Evolutionary conservation across 2,329 filamentous ascomycete species (phyloP).

Genomic region (Fusarium tanahbumbuense): DNA sequence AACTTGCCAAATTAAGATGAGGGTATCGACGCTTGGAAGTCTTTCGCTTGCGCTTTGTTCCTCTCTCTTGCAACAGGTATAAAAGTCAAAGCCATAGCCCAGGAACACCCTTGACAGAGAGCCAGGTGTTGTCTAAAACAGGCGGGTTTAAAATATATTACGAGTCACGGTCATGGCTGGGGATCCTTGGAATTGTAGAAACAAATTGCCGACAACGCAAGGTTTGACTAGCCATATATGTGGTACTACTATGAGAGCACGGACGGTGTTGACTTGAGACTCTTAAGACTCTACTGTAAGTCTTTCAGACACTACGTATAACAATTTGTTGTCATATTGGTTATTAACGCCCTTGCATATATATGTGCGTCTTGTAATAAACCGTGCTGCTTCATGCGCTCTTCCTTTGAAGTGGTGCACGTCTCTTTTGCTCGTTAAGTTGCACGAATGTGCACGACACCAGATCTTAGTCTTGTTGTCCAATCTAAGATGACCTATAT

Average conservation of each 20-base stretch:
- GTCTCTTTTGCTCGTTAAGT: not conserved
- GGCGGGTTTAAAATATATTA: slow-evolving; percentile 11
- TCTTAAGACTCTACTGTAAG: not conserved
- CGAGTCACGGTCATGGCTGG: not conserved
- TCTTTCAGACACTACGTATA: not conserved
- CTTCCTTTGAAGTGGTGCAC: not conserved
- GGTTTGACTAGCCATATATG: slow-evolving; percentile 10
- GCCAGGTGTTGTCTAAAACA: slow-evolving; percentile 1
- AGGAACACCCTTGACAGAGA: not conserved
- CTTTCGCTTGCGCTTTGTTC: not conserved
- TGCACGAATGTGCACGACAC: slow-evolving; percentile 9
- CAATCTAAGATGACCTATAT: slow-evolving; percentile 23
- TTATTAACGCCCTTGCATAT: slow-evolving; percentile 1
- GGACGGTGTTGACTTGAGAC: slow-evolving; percentile 9
- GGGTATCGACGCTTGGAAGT: not conserved
- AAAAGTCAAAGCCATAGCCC: not conserved
- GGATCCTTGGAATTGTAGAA: slow-evolving; percentile 8
- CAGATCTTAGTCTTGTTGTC: slow-evolving; percentile 1
- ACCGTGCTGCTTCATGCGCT: slow-evolving; percentile 10
- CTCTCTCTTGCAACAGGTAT: not conserved
- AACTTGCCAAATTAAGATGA: not conserved
- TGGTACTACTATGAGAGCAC: slow-evolving; percentile 9
- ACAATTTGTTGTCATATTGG: not conserved
- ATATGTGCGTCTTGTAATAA: slow-evolving; percentile 12
- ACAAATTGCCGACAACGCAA: slow-evolving; percentile 27